Percentiles rank a stretch among this genome's conserved stretches.
Evolutionary conservation across 805 yeast species (phyloP).

Genomic region (Candida boidinii): DNA sequence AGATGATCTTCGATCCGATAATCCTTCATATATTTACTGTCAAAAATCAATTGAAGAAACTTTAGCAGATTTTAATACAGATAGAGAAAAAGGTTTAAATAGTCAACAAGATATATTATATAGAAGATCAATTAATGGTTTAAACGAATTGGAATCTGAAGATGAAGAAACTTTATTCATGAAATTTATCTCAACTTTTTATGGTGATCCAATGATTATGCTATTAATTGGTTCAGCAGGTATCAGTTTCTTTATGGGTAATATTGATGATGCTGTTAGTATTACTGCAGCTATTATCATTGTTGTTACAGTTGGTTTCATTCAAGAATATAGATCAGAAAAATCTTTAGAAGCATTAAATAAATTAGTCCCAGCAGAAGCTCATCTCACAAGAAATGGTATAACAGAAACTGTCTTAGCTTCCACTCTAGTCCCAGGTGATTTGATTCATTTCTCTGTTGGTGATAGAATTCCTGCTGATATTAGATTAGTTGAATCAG

Average conservation of each 20-base stretch:
- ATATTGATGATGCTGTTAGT: conserved; percentile 90
- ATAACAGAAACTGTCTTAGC: conserved; percentile 78
- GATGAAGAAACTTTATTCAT: conserved; percentile 68
- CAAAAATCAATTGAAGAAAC: conserved; percentile 60
- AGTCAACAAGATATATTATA: conserved; percentile 62
- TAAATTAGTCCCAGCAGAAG: conserved; percentile 93
- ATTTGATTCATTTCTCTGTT: conserved; percentile 76
- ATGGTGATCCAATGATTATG: conserved; percentile 85
- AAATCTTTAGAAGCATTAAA: conserved; percentile 89
- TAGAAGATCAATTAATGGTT: conserved; percentile 70
- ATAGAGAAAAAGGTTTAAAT: conserved; percentile 49
- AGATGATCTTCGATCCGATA: no score
- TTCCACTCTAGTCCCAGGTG: conserved; percentile 89
- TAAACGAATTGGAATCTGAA: conserved; percentile 67
- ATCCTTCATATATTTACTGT: no score
- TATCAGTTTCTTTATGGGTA: conserved; percentile 87
- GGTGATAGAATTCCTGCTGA: conserved; percentile 99
- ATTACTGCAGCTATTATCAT: conserved; percentile 87
- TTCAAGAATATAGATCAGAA: conserved; percentile 94
- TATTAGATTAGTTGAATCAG: conserved; percentile 68
- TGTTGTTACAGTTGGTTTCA: conserved; percentile 95
- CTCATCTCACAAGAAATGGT: conserved; percentile 81
- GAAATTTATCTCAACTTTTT: conserved; percentile 73
- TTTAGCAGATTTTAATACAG: conserved; percentile 51
- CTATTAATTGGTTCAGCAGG: conserved; percentile 85